phyloP scores from a whole-genome alignment of 2,329 filamentous ascomycete genomes.

The Cryphonectria nitschkei region DNA sequence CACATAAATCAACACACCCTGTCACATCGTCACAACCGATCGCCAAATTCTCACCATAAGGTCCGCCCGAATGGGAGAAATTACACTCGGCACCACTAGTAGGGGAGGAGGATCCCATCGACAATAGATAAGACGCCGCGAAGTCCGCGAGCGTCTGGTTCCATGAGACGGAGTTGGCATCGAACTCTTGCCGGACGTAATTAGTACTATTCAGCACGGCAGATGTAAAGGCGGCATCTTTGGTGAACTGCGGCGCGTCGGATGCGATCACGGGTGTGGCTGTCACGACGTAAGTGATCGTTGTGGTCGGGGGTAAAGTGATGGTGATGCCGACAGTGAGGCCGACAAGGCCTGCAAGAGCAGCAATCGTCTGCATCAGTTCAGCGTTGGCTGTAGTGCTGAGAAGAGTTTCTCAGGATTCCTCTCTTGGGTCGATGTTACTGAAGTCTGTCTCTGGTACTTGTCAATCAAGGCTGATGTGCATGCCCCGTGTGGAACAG shows the following conservation, averaged over 20 bases:
- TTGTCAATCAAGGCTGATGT: neutral
- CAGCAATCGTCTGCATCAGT: neutral
- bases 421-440: neutral
- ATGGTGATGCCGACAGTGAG: neutral
- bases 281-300: constrained; percentile 39
- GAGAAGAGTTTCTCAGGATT: neutral
- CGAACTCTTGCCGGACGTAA: constrained; percentile 65
- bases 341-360: constrained; percentile 6
- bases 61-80: constrained; percentile 62
- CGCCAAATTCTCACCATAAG: constrained; percentile 76
- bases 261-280: constrained; percentile 40
- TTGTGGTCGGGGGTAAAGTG: constrained; percentile 1
- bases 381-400: neutral
- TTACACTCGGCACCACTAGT: constrained; percentile 40
- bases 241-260: constrained; percentile 42
- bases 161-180: constrained; percentile 63
- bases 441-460: neutral
- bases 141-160: constrained; percentile 64
- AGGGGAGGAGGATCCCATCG: constrained; percentile 24
- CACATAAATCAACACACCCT: constrained; percentile 63
- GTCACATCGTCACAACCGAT: constrained; percentile 65
- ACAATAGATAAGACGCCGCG: constrained; percentile 54
- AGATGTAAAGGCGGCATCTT: constrained; percentile 46
- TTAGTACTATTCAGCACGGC: constrained; percentile 71
- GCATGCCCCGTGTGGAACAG: too few relatives aligned